Evolutionary conservation across 2,329 filamentous ascomycete genomes (phyloP), one percentile per base, ranked within the genome.

Genomic region (Helminthosporium solani): DNA sequence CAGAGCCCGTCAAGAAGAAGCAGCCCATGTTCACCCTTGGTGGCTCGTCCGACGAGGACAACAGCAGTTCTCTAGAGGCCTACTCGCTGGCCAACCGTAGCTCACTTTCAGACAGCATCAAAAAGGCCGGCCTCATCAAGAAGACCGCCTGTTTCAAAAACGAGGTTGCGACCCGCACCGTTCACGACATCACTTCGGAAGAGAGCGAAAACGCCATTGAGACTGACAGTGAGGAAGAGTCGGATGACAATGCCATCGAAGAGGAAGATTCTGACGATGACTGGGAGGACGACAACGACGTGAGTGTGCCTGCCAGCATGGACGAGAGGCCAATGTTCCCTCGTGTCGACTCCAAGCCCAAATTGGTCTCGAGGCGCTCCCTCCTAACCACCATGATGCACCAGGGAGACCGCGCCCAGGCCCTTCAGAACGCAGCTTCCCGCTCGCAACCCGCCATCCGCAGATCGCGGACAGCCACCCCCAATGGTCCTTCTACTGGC

Each of bases 341-440:
- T 70, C 87, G 94, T 7, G 90, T 97, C 39, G 89, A 96, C 68
- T 96, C 91, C 33, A 85, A 85, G 68, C 83, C 85, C 7, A 89
- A 96, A 63, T 78, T 97, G 20, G 86, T 87, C 2, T 95, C 92
- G 1, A 84, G 88, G 39, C 86, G 87, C 40, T 97, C 92, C 2
- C 81, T 97, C 33, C 86, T 99, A 56, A 96, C 91, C 1, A 84
- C 92, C 42, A 86, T 92, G 78, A 84, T 99, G 67, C 87, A 88
- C 58, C 85, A 95, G 64, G 86, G 83, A 54, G 86, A 88, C 68
- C 85, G 87, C 40, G 81, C 85, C 38, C 79, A 78, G 62, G 84
- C 78, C 43, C 79, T 92, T n/a, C 80, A 83, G 52, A 85, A 85
- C 65, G 81, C 79, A 42, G 85, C 85, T 8, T 79, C 79, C 7